Conservation (phyloP, 768 basidiomycete species). For the Leccinum subtestaceum region DNA sequence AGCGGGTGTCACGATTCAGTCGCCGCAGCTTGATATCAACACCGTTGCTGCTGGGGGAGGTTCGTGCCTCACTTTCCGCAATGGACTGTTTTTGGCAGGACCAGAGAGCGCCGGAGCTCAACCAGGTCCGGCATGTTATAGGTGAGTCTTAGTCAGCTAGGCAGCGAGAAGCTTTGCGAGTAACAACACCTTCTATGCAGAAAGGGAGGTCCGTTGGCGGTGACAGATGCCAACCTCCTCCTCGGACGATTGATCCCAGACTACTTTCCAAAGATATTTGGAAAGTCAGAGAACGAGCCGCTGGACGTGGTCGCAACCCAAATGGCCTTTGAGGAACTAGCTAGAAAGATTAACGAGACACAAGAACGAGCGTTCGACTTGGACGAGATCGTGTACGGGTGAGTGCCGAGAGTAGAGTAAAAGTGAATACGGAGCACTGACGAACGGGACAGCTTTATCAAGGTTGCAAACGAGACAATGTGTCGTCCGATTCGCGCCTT, state of each 20-base stretch:
- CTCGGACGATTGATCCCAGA: constrained; percentile 87
- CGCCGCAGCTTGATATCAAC: constrained; percentile 92
- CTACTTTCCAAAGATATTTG: constrained; percentile 95
- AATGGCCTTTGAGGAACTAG: constrained; percentile 63
- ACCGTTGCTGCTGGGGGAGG: constrained; percentile 96
- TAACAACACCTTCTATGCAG: constrained; percentile 34
- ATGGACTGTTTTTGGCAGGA: constrained; percentile 87
- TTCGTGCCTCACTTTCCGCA: constrained; percentile 82
- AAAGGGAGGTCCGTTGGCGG: constrained; percentile 87
- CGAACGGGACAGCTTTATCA: constrained; percentile 67
- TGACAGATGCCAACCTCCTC: constrained; percentile 90
- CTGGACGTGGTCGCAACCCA: constrained; percentile 73
- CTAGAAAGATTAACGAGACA: constrained; percentile 65
- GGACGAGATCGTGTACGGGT: constrained; percentile 92
- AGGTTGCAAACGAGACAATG: constrained; percentile 97
- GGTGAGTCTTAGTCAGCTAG: constrained; percentile 42
- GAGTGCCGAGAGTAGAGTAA: constrained; percentile 16
- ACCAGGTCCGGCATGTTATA: constrained; percentile 90
- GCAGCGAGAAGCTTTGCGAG: neutral
- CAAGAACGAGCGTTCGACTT: constrained; percentile 57
- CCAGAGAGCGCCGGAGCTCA: constrained; percentile 93
- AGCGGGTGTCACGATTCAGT: constrained; percentile 89
- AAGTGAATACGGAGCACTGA: neutral
- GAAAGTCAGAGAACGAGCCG: constrained; percentile 81
- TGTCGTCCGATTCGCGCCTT: constrained; percentile 87